Percentiles rank a stretch among this genome's conserved stretches.
phyloP scores from a whole-genome alignment of 345 rosid genomes.

The Populus pruinosa region DNA sequence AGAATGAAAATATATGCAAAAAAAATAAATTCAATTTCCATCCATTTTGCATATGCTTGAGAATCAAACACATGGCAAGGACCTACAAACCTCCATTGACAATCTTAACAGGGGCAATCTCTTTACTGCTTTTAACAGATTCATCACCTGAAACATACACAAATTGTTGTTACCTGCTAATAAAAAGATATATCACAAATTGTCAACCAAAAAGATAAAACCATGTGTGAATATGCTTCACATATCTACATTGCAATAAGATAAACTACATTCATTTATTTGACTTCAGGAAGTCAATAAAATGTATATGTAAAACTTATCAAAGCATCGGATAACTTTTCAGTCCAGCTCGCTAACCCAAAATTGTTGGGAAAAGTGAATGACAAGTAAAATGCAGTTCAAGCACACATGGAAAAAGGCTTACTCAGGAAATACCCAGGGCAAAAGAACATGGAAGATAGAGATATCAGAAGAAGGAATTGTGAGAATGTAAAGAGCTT shows the following conservation, averaged over 20 bases:
- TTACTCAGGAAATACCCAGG: not conserved
- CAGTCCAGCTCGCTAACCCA: no score
- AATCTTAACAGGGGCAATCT: conserved; percentile 51
- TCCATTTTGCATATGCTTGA: not conserved
- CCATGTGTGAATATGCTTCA: not conserved
- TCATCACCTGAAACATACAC: conserved; percentile 47
- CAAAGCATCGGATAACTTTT: not conserved
- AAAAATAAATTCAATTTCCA: conserved; percentile 17
- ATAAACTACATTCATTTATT: no score
- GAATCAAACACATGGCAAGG: conserved; percentile 17
- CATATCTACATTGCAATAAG: no score
- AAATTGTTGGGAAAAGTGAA: not conserved
- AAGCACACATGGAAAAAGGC: not conserved
- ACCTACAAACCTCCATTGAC: conserved; percentile 86
- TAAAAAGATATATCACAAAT: not conserved
- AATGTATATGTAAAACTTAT: no score
- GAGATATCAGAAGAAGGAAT: not conserved
- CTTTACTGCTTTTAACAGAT: conserved; percentile 34
- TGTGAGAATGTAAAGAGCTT: not conserved
- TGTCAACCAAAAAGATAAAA: not conserved
- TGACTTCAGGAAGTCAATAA: no score
- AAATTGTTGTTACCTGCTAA: conserved; percentile 16
- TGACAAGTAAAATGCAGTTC: not conserved
- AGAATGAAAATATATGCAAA: conserved; percentile 21
- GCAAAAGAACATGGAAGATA: conserved; percentile 1